Evolutionary conservation across 78 protist species (phyloP).

Genomic region (Capsaspora owczarzaki): DNA sequence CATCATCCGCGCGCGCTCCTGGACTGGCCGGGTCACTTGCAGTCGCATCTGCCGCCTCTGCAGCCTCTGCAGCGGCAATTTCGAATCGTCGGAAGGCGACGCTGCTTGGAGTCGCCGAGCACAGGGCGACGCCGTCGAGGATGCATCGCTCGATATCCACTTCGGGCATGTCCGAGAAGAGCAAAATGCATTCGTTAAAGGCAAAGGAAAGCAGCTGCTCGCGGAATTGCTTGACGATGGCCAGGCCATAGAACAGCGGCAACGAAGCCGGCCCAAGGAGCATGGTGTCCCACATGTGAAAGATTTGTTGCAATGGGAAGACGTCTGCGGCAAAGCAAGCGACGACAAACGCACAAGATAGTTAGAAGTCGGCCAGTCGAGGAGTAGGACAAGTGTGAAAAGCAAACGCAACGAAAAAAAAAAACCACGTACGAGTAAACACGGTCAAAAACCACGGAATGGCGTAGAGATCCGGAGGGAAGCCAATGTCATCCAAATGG

Average conservation of each 20-base stretch:
- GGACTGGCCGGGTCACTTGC: too few species aligned
- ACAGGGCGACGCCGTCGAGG: too few species aligned
- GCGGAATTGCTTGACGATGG: constrained; percentile 50
- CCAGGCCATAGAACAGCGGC: constrained; percentile 46
- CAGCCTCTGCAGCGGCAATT: too few species aligned
- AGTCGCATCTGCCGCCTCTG: too few species aligned
- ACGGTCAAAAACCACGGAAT: constrained; percentile 72
- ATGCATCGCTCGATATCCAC: too few species aligned
- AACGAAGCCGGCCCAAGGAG: constrained; percentile 43
- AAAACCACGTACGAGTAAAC: constrained; percentile 34
- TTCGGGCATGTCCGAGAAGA: constrained; percentile 44
- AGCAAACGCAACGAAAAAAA: background rate
- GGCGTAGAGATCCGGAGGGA: constrained; percentile 62
- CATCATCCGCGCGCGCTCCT: too few species aligned
- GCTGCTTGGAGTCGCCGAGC: too few species aligned
- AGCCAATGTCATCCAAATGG: constrained; percentile 43
- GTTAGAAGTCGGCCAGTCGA: too few species aligned
- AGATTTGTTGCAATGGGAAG: constrained; percentile 56
- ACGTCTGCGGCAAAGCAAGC: too few species aligned
- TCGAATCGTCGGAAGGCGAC: too few species aligned
- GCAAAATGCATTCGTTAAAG: constrained; percentile 41
- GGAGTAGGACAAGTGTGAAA: too few species aligned
- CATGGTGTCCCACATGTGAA: constrained; percentile 61
- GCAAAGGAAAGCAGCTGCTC: constrained; percentile 12
- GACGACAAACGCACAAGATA: too few species aligned